Percentiles rank a stretch among this genome's conserved stretches.
These are phyloP conservation scores for Xylariaceae sp. DNA, from an alignment of 2,329 filamentous ascomycete genomes.

Conservation along the genomic window DNA sequence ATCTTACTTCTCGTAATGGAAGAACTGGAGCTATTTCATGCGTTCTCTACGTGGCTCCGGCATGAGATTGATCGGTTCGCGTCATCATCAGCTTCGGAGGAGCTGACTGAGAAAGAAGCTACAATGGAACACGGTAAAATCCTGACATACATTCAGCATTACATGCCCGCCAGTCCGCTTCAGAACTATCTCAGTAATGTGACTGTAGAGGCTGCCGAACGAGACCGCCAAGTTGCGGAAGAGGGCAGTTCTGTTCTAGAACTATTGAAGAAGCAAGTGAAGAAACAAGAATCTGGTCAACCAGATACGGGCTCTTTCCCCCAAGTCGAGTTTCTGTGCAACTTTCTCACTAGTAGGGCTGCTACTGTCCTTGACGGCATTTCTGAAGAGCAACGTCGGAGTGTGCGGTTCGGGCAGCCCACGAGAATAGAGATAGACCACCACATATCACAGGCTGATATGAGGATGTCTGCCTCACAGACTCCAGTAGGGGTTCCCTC, in stretches of 20 bases:
- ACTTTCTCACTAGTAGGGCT: slow-evolving; percentile 54
- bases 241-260: slow-evolving; percentile 44
- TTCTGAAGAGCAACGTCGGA: slow-evolving; percentile 64
- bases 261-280: slow-evolving; percentile 46
- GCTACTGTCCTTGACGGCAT: slow-evolving; percentile 62
- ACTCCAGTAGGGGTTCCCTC: slow-evolving; percentile 29
- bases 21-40: slow-evolving; percentile 71
- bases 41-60: slow-evolving; percentile 80
- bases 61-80: slow-evolving; percentile 76
- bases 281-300: slow-evolving; percentile 43
- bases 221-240: slow-evolving; percentile 41
- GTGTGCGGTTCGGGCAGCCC: slow-evolving; percentile 61
- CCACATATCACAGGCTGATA: slow-evolving; percentile 50
- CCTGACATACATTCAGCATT: slow-evolving; percentile 71
- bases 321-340: slow-evolving; percentile 60
- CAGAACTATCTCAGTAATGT: slow-evolving; percentile 55
- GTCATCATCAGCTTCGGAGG: slow-evolving; percentile 61
- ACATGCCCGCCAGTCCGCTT: slow-evolving; percentile 64
- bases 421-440: slow-evolving; percentile 42
- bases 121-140: slow-evolving; percentile 70
- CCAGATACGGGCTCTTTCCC: slow-evolving; percentile 50
- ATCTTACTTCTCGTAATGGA: slow-evolving; percentile 67
- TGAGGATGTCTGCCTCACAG: slow-evolving; percentile 47
- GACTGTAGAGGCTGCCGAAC: slow-evolving; percentile 47
- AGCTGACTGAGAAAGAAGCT: slow-evolving; percentile 73